These are phyloP conservation scores for Fusarium lateritium DNA, from an alignment of 2,329 filamentous ascomycete genomes.

Conservation along the genomic window DNA sequence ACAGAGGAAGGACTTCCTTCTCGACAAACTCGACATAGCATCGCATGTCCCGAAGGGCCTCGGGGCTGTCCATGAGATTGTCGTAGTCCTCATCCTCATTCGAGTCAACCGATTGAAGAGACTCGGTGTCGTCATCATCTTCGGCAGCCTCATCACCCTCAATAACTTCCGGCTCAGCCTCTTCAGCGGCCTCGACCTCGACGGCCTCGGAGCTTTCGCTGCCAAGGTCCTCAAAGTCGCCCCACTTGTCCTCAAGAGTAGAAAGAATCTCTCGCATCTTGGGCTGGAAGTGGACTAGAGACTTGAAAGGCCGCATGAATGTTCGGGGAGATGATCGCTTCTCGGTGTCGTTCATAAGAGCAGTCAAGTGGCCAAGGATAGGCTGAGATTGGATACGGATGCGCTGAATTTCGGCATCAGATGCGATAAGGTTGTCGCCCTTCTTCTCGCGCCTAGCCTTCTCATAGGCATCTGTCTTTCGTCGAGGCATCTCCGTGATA, in stretches of 20 bases:
- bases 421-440: constrained; percentile 39
- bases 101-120: constrained; percentile 55
- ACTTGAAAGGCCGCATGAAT: constrained; percentile 59
- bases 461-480: constrained; percentile 35
- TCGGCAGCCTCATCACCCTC: constrained; percentile 29
- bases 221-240: constrained; percentile 53
- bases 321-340: constrained; percentile 56
- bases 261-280: constrained; percentile 58
- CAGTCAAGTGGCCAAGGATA: constrained; percentile 57
- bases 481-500: constrained; percentile 1
- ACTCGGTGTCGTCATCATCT: constrained; percentile 52
- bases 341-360: constrained; percentile 56
- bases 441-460: constrained; percentile 45
- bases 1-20: constrained; percentile 57
- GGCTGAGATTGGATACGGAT: constrained; percentile 60
- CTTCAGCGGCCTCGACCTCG: constrained; percentile 41
- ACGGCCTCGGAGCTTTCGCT: constrained; percentile 44
- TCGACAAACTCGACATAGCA: constrained; percentile 63
- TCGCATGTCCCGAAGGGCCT: constrained; percentile 59
- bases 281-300: constrained; percentile 58
- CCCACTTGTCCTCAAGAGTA: constrained; percentile 60
- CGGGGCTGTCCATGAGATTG: constrained; percentile 56
- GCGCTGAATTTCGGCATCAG: constrained; percentile 52
- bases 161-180: constrained; percentile 51
- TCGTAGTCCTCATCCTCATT: constrained; percentile 56